phyloP scores from a whole-genome alignment of 2,329 filamentous ascomycete genomes.

The Botrytis deweyae region DNA sequence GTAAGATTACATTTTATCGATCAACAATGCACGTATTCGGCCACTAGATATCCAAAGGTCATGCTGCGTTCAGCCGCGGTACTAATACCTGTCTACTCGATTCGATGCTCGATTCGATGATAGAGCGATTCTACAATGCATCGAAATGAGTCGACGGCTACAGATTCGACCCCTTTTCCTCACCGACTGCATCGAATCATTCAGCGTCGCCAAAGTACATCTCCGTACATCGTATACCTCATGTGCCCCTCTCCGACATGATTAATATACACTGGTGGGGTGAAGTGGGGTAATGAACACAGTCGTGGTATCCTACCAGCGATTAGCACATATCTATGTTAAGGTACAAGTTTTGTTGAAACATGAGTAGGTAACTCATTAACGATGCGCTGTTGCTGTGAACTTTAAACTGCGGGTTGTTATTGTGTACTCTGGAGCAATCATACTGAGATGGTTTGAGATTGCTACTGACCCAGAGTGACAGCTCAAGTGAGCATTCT shows the following conservation, averaged over 20 bases:
- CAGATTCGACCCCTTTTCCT: neutral
- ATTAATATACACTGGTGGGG: neutral
- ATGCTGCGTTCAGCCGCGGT: neutral
- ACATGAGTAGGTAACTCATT: neutral
- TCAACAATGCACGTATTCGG: neutral
- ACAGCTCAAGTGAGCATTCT: slow-evolving; percentile 11
- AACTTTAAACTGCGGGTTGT: slow-evolving; percentile 2
- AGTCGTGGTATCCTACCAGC: neutral
- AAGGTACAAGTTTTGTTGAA: neutral
- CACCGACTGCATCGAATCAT: neutral
- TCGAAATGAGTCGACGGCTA: neutral
- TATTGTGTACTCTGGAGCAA: neutral
- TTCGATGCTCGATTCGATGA: neutral
- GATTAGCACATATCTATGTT: neutral
- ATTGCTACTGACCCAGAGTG: neutral
- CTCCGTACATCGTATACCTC: neutral
- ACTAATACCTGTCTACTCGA: neutral
- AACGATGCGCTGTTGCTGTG: neutral
- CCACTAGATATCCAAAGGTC: neutral
- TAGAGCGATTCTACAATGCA: neutral
- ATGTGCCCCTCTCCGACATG: slow-evolving; percentile 1
- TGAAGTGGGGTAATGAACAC: neutral
- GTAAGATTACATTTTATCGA: neutral
- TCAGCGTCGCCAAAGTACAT: neutral
- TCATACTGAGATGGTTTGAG: neutral